Base-by-base conservation (phyloP, 2,329 filamentous ascomycete genomes). In the Metarhizium anisopliae region DNA sequence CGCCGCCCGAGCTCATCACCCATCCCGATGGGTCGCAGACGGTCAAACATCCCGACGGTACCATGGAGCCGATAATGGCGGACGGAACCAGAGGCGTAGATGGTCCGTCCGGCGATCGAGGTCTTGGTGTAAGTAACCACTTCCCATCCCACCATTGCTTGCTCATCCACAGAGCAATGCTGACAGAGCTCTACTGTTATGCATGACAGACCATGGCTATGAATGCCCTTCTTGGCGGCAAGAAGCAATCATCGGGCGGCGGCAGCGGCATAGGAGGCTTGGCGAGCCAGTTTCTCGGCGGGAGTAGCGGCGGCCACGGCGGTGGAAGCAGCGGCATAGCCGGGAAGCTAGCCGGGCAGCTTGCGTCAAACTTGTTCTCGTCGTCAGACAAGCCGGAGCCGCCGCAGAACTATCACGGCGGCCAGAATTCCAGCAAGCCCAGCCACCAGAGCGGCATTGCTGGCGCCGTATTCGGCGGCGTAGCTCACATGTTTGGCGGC, bases 1-100 rank as follows among this genome's bases (percentile, higher is more conserved):
- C 81, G 55, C 74, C 79, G 53, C 71, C 73, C 54, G 74, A 83
- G 67, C 72, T 84, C 61, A 84, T 84, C 67, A 83, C 79, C 47
- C 82, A 85, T 63, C 77, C 79, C 10, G 82, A 86, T 68, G 83
- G 83, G 51, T 78, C 75, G 56, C 81, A 85, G 72, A 84, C 81
- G 45, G 75, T 83, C 54, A 78, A 79, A 61, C 76, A 84, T 64
- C 71, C 81, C 14, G 82, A 86, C 65, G 83, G 82, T 43, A 77
- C 78, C 40, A 73, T 84, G 72, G 82, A 85, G 67, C 82, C 82
- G 25, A 76, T 80, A 58, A 69, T 80, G 70, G 78, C 75, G 7
- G 78, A 79, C 47, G 77, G 74, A 40, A 74, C 74, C 55, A 73
- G 80, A 62, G 78, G 77, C 53, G 62, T 73, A 20, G 77, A 79